A percentile compares a stretch with the other conserved stretches of the same genome.
Evolutionary conservation across 2,329 filamentous ascomycete genomes (phyloP).

Genomic region (Fusarium sublunatum): DNA sequence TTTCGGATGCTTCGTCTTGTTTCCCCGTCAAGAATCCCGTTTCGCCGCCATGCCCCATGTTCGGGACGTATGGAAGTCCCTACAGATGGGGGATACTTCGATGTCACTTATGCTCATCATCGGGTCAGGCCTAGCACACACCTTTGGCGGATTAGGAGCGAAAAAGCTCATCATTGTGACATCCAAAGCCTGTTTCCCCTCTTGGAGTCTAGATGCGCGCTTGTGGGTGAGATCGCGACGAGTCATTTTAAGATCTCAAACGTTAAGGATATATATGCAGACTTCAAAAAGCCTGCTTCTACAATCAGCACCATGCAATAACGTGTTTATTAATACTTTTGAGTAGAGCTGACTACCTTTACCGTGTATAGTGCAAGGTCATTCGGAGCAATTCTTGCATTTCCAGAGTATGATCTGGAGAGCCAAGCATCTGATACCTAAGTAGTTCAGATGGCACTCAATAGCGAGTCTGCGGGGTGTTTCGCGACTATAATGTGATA

Average conservation of each 20-base stretch:
- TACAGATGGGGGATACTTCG: slow-evolving; percentile 24
- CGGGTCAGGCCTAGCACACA: slow-evolving; percentile 20
- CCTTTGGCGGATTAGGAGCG: slow-evolving; percentile 13
- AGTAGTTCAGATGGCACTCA: slow-evolving; percentile 2
- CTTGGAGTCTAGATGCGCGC: slow-evolving; percentile 7
- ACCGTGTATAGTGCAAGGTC: background rate
- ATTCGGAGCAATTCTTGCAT: background rate
- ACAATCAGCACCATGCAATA: background rate
- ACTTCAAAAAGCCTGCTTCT: background rate
- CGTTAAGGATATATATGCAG: slow-evolving; percentile 1
- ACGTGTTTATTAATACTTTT: background rate
- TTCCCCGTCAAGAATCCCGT: slow-evolving; percentile 39
- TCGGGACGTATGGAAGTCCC: slow-evolving; percentile 24
- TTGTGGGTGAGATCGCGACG: slow-evolving; percentile 13
- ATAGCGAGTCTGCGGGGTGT: slow-evolving; percentile 6
- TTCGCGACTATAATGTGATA: slow-evolving; percentile 35
- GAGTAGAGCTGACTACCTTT: background rate
- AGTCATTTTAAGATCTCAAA: slow-evolving; percentile 22
- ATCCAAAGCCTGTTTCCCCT: slow-evolving; percentile 13
- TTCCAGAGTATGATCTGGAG: background rate
- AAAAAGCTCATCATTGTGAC: slow-evolving; percentile 22
- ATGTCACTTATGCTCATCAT: slow-evolving; percentile 25
- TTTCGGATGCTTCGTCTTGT: slow-evolving; percentile 37
- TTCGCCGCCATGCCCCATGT: slow-evolving; percentile 33
- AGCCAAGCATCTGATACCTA: slow-evolving; percentile 6